Base-by-base conservation (phyloP, 2,329 filamentous ascomycete genomes). In the Capronia epimyces region DNA sequence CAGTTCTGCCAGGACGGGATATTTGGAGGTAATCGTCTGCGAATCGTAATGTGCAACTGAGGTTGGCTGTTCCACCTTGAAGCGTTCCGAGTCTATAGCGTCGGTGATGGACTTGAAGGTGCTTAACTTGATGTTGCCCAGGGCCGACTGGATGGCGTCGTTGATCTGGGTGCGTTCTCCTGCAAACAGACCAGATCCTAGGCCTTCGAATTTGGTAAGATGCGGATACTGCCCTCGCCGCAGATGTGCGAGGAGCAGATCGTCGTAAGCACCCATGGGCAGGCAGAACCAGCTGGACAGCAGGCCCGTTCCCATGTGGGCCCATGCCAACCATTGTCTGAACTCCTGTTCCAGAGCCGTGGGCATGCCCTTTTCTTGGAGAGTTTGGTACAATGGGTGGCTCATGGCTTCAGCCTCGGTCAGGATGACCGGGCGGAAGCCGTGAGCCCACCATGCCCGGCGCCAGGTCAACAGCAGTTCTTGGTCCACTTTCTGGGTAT, bases 361-460 rank as follows among this genome's bases (percentile, higher is more conserved):
- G n/a, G 83, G 75, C 24, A 89, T 63, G n/a, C 80, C 71, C 50
- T 81, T 68, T 18, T 68, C 65, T 66, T 89, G 83, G 46, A 95
- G 71, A 46, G 83, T 75, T 58, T 82, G 76, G 65, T 91, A 95
- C 16, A 87, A 70, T 1, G 87, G 87, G 64, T 95, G 93, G 63
- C 82, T 83, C 75, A 84, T 86, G 15, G 90, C 89, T 65, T 97
- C 91, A 1, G 79, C 81, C 13, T 82, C 79, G 44, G 86, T 84
- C 49, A 97, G 70, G 34, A 97, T 86, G 6, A 93, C 76, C 0
- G 93, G 91, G 56, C 78, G 82, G 71, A 97, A 96, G 9, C 91
- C 93, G 63, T 94, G 83, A 0, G 90, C 89, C 87, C 89, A 97
- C 89, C 91, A 97, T 2, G 91, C 90, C 40, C 89, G 80, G 53